These are phyloP conservation scores for Monilinia fructicola DNA, from an alignment of 2,329 filamentous ascomycete genomes.

Conservation along the genomic window DNA sequence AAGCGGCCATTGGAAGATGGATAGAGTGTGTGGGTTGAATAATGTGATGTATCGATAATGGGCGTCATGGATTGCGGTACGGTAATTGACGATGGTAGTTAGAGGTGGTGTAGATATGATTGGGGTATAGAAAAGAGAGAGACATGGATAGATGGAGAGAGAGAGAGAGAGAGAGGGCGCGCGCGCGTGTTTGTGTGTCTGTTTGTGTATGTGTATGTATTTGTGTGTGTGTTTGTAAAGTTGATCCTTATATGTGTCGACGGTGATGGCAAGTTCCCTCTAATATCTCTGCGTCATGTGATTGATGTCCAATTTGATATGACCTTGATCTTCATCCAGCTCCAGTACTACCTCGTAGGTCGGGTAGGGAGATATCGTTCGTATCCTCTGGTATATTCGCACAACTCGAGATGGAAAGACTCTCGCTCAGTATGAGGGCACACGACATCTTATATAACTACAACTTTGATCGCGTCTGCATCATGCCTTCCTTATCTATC, in stretches of 20 bases:
- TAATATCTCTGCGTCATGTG: conserved; percentile 7
- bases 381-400: neutral
- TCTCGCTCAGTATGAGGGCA: neutral
- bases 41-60: conserved; percentile 9
- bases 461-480: conserved; percentile 7
- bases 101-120: neutral
- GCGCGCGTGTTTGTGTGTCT: too few relatives aligned
- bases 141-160: too few relatives aligned
- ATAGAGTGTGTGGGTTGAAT: neutral
- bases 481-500: conserved; percentile 12
- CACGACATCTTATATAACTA: conserved; percentile 19
- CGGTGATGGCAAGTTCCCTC: neutral
- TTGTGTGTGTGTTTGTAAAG: neutral
- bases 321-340: too few relatives aligned
- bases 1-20: neutral
- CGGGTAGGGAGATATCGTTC: too few relatives aligned
- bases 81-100: neutral
- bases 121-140: too few relatives aligned
- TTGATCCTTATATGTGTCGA: neutral
- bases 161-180: too few relatives aligned
- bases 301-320: conserved; percentile 4
- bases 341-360: too few relatives aligned
- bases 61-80: neutral
- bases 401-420: neutral
- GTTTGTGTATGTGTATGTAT: neutral